Base-by-base conservation (phyloP, 2,329 filamentous ascomycete genomes). In the Eutypa lata region DNA sequence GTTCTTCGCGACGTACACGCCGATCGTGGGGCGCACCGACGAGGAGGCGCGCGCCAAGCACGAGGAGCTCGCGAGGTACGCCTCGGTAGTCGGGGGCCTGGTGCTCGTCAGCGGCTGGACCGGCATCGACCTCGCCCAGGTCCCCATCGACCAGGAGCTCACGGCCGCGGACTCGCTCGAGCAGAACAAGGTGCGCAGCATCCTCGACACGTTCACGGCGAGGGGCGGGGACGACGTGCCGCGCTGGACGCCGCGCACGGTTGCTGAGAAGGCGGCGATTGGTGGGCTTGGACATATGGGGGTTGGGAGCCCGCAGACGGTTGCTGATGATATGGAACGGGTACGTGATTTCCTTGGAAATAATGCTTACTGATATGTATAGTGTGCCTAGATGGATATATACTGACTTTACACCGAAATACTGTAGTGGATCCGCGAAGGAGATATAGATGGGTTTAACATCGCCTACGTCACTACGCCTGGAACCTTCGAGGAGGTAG, bases 21-120 rank as follows among this genome's bases (percentile, higher is more conserved):
- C 77, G 0, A 75, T 81, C 16, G 59, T 81, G 13, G 77, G 75
- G 2, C 59, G 68, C 2, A 81, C 77, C 0, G 76, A 79, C 37
- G 76, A 77, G 54, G 81, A 83, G 59, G 82, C 81, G 0, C 66
- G 70, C 38, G 73, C 66, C 1, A 85, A 84, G 60, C 72, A 78
- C 35, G 72, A 74, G 21, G 76, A 80, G 52, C 57, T 77, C 11
- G 73, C 76, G 59, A 77, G 76, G 56, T 76, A 85, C 58, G 80
- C 77, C 1, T 79, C 75, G 0, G 74, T 76, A 0, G 68, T 81
- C 16, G 81, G 80, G 0, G 81, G 79, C 0, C 66, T 84, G 1
- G 81, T 81, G 0, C 68, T 83, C 0, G 79, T 83, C 55, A 77
- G 75, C 38, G 80, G 80, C 1, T 83, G 79, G 78, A 83, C 81